Conservation (phyloP, 768 basidiomycete species). For the Mycena chlorophos region DNA sequence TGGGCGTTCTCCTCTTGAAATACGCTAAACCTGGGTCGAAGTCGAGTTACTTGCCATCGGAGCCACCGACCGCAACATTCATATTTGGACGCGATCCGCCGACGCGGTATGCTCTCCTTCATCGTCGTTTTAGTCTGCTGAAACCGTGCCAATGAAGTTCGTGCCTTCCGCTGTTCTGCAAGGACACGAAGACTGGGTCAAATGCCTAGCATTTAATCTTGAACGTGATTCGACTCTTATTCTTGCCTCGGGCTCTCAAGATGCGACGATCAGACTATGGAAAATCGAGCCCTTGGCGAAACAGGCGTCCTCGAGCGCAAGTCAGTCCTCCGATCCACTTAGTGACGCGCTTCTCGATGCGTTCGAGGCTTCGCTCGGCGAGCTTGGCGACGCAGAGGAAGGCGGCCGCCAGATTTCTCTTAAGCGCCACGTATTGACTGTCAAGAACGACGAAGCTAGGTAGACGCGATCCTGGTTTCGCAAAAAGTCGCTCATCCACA, state of each 20-base stretch:
- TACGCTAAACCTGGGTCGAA: slow-evolving; percentile 27
- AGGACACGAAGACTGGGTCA: slow-evolving; percentile 97
- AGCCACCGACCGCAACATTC: slow-evolving; percentile 78
- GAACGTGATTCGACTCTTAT: slow-evolving; percentile 51
- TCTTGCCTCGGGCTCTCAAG: slow-evolving; percentile 94
- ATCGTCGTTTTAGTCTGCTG: background rate
- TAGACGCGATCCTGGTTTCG: slow-evolving; percentile 24
- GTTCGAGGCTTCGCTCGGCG: slow-evolving; percentile 81
- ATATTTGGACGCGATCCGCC: slow-evolving; percentile 73
- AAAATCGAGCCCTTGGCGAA: slow-evolving; percentile 60
- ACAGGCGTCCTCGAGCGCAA: slow-evolving; percentile 23
- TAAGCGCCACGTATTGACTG: slow-evolving; percentile 77
- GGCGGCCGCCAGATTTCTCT: slow-evolving; percentile 85
- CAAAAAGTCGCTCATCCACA: slow-evolving; percentile 1
- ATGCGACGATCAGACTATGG: slow-evolving; percentile 93
- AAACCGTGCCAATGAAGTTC: slow-evolving; percentile 43
- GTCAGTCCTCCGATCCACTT: slow-evolving; percentile 29
- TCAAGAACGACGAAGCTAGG: slow-evolving; percentile 50
- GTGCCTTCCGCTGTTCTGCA: slow-evolving; percentile 57
- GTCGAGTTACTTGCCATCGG: slow-evolving; percentile 75
- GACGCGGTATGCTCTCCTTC: slow-evolving; percentile 41
- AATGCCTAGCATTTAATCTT: slow-evolving; percentile 67
- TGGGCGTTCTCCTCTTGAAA: background rate
- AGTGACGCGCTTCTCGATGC: slow-evolving; percentile 81
- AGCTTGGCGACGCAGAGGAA: slow-evolving; percentile 70